Evolutionary conservation across 2,329 filamentous ascomycete species (phyloP).

Genomic region (Paracorniculantispora psalliotae): DNA sequence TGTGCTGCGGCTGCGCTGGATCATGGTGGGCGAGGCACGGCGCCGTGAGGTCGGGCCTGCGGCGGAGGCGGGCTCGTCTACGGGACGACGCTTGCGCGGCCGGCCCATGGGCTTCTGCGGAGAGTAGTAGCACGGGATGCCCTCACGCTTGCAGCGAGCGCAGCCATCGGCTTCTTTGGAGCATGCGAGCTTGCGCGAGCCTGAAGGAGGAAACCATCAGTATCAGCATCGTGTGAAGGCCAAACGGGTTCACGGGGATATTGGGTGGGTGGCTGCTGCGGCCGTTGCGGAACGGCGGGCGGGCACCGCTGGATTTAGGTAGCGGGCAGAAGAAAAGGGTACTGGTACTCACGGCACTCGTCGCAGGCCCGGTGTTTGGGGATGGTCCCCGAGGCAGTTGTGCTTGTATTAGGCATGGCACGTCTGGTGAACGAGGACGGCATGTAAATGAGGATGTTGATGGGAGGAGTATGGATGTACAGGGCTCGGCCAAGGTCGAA

Average conservation of each 20-base stretch:
- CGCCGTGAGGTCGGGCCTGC: background rate
- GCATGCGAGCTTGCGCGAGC: slow-evolving; percentile 59
- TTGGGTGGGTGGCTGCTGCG: no score
- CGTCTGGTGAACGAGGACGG: background rate
- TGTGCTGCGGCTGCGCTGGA: slow-evolving; percentile 1
- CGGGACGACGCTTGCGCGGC: slow-evolving; percentile 51
- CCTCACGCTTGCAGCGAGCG: slow-evolving; percentile 52
- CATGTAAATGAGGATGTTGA: background rate
- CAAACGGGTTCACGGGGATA: no score
- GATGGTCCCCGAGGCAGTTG: slow-evolving; percentile 16
- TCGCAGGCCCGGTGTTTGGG: slow-evolving; percentile 60
- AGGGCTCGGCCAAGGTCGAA: background rate
- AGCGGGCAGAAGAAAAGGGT: no score
- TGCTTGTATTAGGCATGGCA: background rate
- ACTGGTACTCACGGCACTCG: slow-evolving; percentile 54
- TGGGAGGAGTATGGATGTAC: background rate
- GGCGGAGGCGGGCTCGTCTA: slow-evolving; percentile 21
- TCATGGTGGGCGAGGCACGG: background rate
- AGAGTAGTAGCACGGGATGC: slow-evolving; percentile 56
- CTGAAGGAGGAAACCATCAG: slow-evolving; percentile 31
- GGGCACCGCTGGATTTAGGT: no score
- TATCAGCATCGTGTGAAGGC: no score
- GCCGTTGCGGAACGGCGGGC: no score
- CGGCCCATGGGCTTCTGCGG: slow-evolving; percentile 63
- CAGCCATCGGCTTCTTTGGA: slow-evolving; percentile 58